Base-by-base conservation (phyloP, 73 alveolate species). In the Uronychia binucleata region DNA sequence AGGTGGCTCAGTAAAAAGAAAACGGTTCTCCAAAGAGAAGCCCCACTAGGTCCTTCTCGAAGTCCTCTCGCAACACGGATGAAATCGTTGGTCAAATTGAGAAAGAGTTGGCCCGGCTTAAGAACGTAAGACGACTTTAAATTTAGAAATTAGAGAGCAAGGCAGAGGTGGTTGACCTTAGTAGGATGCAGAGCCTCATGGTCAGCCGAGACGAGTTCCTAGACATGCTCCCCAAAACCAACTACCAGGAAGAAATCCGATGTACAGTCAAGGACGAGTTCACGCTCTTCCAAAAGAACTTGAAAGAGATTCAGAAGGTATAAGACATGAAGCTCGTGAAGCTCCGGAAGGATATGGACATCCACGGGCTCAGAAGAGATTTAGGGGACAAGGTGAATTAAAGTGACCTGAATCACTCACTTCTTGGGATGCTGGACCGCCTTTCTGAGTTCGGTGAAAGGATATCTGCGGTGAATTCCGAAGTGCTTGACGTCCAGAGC, bases 261-360 rank as follows among this genome's bases (percentile, higher is more conserved):
- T 34, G 58, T 11, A 75, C 29, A 57, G 33, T 89, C 46, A 83
- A 89, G 57, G 30, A 60, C 31, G 95, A 89, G 35, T 30, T 85
- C 34, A 79, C 60, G 19, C 33, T 67, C 57, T 74, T 89, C 26
- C 80, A 89, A 34, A 82, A 89, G 78, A 80, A 58, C 26, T 25
- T 84, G 0, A 57, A 82, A 0, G 95, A 89, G 28, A 67, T 89
- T 33, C 86, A 86, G 13, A 89, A 86, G 58, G 80, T 87, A 77
- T 89, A 91, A 91, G 96, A 90, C 34, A 29, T 86, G 67, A 90
- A 90, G 46, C 81, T 90, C 60, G 90, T 90, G 28, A 90, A 88
- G 46, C 84, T 90, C 30, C 79, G 96, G 35, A 59, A 86, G 5
- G 96, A 90, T 27, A n/a, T 90, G 8, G 96, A 90, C 58, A 80